Conservation (phyloP, 2,329 filamentous ascomycete genomes). For the Fusarium nelsonii region DNA sequence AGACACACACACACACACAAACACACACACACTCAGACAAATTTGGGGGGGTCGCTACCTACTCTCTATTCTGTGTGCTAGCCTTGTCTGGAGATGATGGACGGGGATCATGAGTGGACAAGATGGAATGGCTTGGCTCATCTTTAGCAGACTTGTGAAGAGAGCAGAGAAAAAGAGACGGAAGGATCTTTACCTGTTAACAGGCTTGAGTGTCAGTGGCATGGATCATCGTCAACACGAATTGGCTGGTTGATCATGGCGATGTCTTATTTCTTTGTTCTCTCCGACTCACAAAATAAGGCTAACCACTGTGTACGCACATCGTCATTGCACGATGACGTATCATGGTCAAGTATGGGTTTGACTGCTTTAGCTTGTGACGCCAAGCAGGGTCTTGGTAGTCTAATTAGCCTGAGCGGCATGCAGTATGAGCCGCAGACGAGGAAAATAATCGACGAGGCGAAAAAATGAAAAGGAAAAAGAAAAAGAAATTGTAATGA, state of each 20-base stretch:
- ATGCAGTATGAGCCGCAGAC: conserved; percentile 10
- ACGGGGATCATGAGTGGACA: conserved; percentile 24
- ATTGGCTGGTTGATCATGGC: conserved; percentile 23
- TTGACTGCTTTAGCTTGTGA: conserved; percentile 17
- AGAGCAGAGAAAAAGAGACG: neutral
- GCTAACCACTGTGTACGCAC: conserved; percentile 17
- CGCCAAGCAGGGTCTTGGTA: conserved; percentile 28
- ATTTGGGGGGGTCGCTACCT: conserved; percentile 24
- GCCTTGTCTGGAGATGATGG: conserved; percentile 27
- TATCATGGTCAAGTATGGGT: conserved; percentile 13
- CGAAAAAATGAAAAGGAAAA: neutral
- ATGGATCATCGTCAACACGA: conserved; percentile 30
- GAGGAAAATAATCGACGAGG: neutral
- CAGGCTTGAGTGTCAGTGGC: neutral
- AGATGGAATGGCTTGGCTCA: conserved; percentile 1
- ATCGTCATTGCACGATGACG: conserved; percentile 39
- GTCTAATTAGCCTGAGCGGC: conserved; percentile 11
- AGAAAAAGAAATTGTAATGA: neutral
- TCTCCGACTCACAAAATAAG: neutral
- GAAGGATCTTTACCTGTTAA: conserved; percentile 9
- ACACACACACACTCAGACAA: neutral
- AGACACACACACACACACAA: neutral
- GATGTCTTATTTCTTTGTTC: conserved; percentile 21
- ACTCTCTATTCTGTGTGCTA: neutral
- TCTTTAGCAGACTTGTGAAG: conserved; percentile 21